Evolutionary conservation across 371 early-diverging fungal genomes (phyloP).

Genomic region (Entomophthora muscae): DNA sequence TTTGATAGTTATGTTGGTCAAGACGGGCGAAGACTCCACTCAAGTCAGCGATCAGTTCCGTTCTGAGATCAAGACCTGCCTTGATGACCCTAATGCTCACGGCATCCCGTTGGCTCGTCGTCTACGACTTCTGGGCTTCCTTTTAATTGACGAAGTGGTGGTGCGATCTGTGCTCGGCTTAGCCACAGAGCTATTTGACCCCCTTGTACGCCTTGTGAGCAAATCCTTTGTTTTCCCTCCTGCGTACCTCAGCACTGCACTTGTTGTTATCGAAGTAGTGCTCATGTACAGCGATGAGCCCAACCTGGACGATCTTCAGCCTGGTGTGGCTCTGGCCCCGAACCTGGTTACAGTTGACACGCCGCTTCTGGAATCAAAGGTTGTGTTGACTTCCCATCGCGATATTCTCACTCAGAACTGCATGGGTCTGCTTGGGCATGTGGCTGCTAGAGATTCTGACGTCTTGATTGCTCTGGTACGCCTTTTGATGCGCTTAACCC

Average conservation of each 20-base stretch:
- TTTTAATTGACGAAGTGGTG: constrained; percentile 28
- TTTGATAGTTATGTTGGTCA: constrained; percentile 26
- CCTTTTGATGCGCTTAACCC: constrained; percentile 62
- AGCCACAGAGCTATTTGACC: background rate
- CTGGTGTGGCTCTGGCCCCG: background rate
- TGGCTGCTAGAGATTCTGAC: background rate
- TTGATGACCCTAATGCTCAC: constrained; percentile 9
- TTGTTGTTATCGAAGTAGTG: background rate
- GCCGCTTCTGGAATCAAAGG: background rate
- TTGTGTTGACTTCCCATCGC: background rate
- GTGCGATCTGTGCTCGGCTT: background rate
- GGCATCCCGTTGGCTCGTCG: constrained; percentile 18
- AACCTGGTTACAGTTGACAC: background rate
- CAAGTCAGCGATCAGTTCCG: constrained; percentile 16
- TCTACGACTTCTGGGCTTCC: constrained; percentile 40
- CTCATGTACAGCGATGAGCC: constrained; percentile 20
- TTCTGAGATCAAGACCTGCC: constrained; percentile 10
- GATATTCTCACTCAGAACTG: background rate
- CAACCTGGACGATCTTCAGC: constrained; percentile 15
- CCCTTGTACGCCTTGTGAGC: background rate
- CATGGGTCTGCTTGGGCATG: background rate
- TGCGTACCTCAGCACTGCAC: background rate
- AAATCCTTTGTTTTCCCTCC: background rate
- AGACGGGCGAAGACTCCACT: constrained; percentile 22
- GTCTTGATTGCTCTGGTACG: constrained; percentile 43